Conservation (phyloP, 2,329 filamentous ascomycete species). For the Dendrostoma leiphaemia region DNA sequence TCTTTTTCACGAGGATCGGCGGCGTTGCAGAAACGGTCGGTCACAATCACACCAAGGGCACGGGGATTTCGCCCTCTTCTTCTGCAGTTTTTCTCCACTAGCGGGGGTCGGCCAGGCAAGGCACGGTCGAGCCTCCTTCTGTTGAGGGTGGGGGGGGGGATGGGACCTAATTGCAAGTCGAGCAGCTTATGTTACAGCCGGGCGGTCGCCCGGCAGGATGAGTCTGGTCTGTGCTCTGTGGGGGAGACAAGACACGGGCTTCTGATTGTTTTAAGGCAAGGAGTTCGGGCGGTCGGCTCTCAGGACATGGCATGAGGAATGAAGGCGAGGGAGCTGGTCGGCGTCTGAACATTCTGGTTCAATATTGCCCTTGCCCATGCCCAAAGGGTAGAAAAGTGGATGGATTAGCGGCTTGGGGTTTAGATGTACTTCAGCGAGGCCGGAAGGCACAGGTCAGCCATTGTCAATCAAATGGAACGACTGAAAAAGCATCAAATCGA, state of each 20-base stretch:
- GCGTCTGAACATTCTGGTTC: slow-evolving; percentile 8
- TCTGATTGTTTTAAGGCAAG: slow-evolving; percentile 11
- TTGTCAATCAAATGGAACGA: slow-evolving; percentile 8
- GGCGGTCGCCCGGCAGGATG: slow-evolving; percentile 7
- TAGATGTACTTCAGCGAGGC: neutral
- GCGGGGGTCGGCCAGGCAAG: neutral
- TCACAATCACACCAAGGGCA: neutral
- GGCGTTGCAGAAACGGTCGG: slow-evolving; percentile 12
- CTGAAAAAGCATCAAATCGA: slow-evolving; percentile 10
- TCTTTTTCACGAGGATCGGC: slow-evolving; percentile 5
- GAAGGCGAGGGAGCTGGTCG: slow-evolving; percentile 3
- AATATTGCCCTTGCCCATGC: slow-evolving; percentile 1
- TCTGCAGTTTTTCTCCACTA: neutral
- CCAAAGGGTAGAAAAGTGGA: neutral
- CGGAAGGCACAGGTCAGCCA: slow-evolving; percentile 6
- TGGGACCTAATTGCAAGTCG: neutral
- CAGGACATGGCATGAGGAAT: neutral
- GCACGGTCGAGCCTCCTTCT: neutral
- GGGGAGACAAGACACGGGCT: slow-evolving; percentile 5
- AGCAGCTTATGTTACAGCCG: slow-evolving; percentile 5
- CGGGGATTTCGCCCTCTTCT: neutral
- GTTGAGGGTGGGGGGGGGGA: neutral
- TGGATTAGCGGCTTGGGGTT: neutral
- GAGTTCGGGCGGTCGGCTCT: slow-evolving; percentile 10
- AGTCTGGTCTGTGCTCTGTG: slow-evolving; percentile 1